These are phyloP conservation scores for Fusarium dimerum DNA, from an alignment of 2,329 filamentous ascomycete genomes.

Conservation along the genomic window DNA sequence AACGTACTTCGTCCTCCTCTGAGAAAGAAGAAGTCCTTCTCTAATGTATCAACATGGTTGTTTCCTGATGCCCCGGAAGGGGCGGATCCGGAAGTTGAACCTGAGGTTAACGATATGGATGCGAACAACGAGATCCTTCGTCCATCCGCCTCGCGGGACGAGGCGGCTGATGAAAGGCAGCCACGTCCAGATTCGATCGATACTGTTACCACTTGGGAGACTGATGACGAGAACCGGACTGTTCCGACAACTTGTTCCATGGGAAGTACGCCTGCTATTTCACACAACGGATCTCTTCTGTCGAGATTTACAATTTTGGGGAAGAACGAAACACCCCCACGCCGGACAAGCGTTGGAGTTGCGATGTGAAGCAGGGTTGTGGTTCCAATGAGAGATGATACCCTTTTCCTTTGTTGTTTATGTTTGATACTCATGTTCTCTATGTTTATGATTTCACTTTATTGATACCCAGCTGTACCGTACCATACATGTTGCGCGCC, in stretches of 20 bases:
- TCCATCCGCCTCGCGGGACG: conserved; percentile 49
- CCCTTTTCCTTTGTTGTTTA: conserved; percentile 18
- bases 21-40: conserved; percentile 68
- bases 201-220: conserved; percentile 54
- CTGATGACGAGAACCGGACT: conserved; percentile 45
- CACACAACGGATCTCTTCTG: conserved; percentile 41
- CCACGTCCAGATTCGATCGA: conserved; percentile 48
- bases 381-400: conserved; percentile 17
- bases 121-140: conserved; percentile 58
- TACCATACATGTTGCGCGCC: conserved; percentile 10
- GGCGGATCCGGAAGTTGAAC: conserved; percentile 46
- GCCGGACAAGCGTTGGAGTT: conserved; percentile 29
- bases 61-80: conserved; percentile 44
- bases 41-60: conserved; percentile 61
- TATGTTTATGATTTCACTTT: conserved; percentile 28
- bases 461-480: conserved; percentile 7
- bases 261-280: conserved; percentile 44
- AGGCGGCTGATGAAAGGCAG: conserved; percentile 21
- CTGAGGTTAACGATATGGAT: conserved; percentile 53
- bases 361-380: conserved; percentile 28
- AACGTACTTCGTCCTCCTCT: conserved; percentile 60
- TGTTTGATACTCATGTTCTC: conserved; percentile 18
- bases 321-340: conserved; percentile 17
- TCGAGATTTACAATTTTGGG: conserved; percentile 37
- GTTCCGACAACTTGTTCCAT: conserved; percentile 52